phyloP scores from a whole-genome alignment of 2,329 filamentous ascomycete genomes.

The Sporothrix inflata region DNA sequence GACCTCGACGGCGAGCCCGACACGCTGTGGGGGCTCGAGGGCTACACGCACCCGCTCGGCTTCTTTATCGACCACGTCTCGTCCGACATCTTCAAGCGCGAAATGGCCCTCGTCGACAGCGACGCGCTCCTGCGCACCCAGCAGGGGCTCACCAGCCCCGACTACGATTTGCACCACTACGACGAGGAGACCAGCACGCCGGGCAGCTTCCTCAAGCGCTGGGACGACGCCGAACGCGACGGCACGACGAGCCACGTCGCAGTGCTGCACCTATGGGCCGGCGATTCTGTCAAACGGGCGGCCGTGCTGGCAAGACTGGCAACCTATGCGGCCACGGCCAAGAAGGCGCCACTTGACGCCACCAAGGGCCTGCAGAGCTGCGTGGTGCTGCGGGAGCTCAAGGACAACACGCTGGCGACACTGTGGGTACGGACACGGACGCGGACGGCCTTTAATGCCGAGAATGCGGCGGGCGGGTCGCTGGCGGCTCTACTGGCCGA shows the following conservation, averaged over 20 bases:
- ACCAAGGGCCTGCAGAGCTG: neutral
- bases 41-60: neutral
- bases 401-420: neutral
- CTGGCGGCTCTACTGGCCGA: neutral
- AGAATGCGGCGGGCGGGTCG: neutral
- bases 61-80: slow-evolving; percentile 1
- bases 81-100: neutral
- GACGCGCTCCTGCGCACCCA: neutral
- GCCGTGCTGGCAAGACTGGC: neutral
- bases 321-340: neutral
- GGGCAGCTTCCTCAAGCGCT: neutral
- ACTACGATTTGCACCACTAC: neutral
- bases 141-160: neutral
- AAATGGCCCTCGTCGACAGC: slow-evolving; percentile 2
- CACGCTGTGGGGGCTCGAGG: neutral
- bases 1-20: neutral
- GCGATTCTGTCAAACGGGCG: neutral
- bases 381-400: neutral
- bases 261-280: neutral
- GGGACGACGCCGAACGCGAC: slow-evolving; percentile 3
- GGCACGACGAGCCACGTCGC: neutral
- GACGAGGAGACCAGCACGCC: neutral
- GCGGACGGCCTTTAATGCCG: neutral
- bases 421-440: neutral
- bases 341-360: neutral